Base-by-base conservation (phyloP, 148 eudicot species). In the Persicaria tinctoria region DNA sequence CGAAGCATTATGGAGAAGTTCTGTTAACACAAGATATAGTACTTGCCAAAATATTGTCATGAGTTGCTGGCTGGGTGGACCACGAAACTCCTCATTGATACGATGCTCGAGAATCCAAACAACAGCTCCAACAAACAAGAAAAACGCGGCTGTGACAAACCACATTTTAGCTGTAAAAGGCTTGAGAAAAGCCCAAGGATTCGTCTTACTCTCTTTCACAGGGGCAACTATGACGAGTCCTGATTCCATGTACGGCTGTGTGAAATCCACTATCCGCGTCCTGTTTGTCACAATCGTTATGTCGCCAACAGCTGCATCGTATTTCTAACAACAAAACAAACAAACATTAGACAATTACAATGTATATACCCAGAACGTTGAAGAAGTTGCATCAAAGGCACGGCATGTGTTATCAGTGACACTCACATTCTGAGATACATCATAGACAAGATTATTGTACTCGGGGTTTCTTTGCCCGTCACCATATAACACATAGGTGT, bases 101-200 rank as follows among this genome's bases (percentile, higher is more conserved):
- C 89, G 83, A 74, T 86, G 89, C 77, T 86, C 89, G 44, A 86
- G 80, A 12, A 86, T 82, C 89, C 89, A 86, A 51, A 86, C 76
- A 70, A 86, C 89, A 3, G 72, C 72, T 45, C 79, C 89, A 49
- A 86, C 74, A 12, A 84, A 38, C 6, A 86, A 71, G 76, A 84
- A 86, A 55, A 74, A 80, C 49, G 66, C 70, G 46, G 75, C 86
- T 66, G 79, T 84, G 66, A 78, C 89, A 32, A 76, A 45, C 89
- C 89, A 86, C 85, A 86, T 76, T 70, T 79, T 62, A 66, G 59
- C 47, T 14, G 87, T 81, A 72, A 86, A 86, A 5, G 89, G 89
- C 54, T 74, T 79, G 53, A 83, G 77, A 68, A 83, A 86, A 3
- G 78, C 87, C 87, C 87, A 86, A 51, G 79, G 70, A 78, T 73